These are phyloP conservation scores for Lindgomyces ingoldianus DNA, from an alignment of 495 filamentous ascomycete genomes.

Conservation along the genomic window DNA sequence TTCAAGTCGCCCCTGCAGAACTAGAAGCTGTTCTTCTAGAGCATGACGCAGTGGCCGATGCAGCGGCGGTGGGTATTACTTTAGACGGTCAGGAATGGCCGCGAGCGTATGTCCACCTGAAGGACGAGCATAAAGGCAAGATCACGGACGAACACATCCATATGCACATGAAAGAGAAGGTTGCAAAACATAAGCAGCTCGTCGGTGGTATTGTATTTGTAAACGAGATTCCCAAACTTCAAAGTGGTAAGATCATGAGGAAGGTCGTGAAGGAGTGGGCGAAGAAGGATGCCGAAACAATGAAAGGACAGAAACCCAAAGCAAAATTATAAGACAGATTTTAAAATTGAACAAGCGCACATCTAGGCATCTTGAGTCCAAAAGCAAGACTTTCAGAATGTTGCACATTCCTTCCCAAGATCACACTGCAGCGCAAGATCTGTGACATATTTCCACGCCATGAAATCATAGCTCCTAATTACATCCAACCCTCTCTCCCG, in stretches of 20 bases:
- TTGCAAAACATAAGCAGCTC: conserved; percentile 45
- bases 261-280: conserved; percentile 44
- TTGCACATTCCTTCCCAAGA: too few relatives aligned
- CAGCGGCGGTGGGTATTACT: conserved; percentile 44
- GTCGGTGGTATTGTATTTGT: conserved; percentile 45
- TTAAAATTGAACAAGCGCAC: background rate
- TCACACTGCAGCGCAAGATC: too few relatives aligned
- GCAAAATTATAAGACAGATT: conserved; percentile 28
- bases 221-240: conserved; percentile 43
- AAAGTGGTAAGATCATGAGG: conserved; percentile 44
- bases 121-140: conserved; percentile 41
- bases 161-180: conserved; percentile 40
- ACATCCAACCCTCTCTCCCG: too few relatives aligned
- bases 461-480: too few relatives aligned
- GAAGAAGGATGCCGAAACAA: conserved; percentile 40
- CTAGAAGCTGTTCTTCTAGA: conserved; percentile 49
- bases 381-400: too few relatives aligned
- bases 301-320: conserved; percentile 24
- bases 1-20: conserved; percentile 52
- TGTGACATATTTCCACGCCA: too few relatives aligned
- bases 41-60: conserved; percentile 46
- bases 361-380: too few relatives aligned
- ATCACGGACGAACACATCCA: conserved; percentile 38
- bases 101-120: conserved; percentile 41
- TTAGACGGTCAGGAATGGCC: conserved; percentile 43